Conservation (phyloP, 805 yeast genomes). For the Hanseniaspora thailandica region DNA sequence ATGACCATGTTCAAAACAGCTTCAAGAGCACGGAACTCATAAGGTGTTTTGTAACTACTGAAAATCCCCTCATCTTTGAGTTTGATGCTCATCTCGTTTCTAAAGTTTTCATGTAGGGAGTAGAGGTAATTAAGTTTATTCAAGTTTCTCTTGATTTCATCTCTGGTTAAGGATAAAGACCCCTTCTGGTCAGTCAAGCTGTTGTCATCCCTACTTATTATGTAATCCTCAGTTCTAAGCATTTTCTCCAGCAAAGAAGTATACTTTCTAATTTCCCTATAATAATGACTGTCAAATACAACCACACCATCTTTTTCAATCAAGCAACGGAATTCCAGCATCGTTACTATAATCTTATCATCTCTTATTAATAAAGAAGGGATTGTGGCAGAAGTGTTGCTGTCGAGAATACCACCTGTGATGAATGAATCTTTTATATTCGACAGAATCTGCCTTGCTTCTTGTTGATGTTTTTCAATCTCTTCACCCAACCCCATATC, state of each 20-base stretch:
- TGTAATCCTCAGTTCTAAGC: slow-evolving; percentile 39
- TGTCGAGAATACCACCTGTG: slow-evolving; percentile 13
- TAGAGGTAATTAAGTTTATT: slow-evolving; percentile 17
- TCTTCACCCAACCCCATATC: neutral
- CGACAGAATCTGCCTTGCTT: slow-evolving; percentile 1
- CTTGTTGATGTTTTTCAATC: neutral
- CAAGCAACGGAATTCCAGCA: slow-evolving; percentile 69
- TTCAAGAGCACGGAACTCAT: slow-evolving; percentile 84
- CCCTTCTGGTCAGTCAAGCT: neutral
- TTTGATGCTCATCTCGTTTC: slow-evolving; percentile 14
- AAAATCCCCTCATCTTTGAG: slow-evolving; percentile 18
- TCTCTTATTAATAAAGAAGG: slow-evolving; percentile 71
- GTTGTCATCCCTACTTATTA: neutral
- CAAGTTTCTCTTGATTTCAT: slow-evolving; percentile 9
- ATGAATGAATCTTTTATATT: slow-evolving; percentile 12
- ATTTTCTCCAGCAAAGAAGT: slow-evolving; percentile 72
- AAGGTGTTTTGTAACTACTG: slow-evolving; percentile 41
- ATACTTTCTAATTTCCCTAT: slow-evolving; percentile 50
- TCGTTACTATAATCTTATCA: slow-evolving; percentile 56
- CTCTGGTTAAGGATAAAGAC: neutral
- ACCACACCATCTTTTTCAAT: slow-evolving; percentile 59
- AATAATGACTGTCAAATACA: slow-evolving; percentile 60
- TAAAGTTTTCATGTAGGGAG: slow-evolving; percentile 13
- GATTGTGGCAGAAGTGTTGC: slow-evolving; percentile 52
- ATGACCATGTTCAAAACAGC: slow-evolving; percentile 72